Evolutionary conservation across 805 yeast species (phyloP), one percentile per base, ranked within the genome.

Genomic region (Candida coleopterorum): DNA sequence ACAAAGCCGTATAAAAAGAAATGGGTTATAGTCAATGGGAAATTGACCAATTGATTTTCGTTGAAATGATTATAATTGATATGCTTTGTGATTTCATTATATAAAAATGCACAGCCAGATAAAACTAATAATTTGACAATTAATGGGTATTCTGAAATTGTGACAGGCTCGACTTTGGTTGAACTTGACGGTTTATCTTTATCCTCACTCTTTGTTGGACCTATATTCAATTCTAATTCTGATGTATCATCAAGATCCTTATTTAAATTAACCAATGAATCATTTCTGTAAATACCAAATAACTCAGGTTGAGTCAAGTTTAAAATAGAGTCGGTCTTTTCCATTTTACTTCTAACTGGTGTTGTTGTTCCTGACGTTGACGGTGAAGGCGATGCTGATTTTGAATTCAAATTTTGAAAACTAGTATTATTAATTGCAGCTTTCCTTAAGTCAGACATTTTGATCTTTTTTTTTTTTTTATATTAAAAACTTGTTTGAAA

Each of bases 301-400:
- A 76, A 56, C 4, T 72, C 62, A 6, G 80, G 76, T 45, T 65
- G 69, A 22, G 78, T 74, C 43, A 75, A 56, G 42, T 68, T 72
- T 44, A 65, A 48, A 14, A 72, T 64, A 15, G 77, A 70, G 26
- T 62, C 67, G 2, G 63, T 56, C 29, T 58, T 60, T 35, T 53
- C 55, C 44, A 62, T 54, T 15, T 35, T 39, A 17, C 18, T 18
- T 3, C 10, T 17, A 3, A 25, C 6, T 14, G 58, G 54, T 2
- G 60, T 50, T 10, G 56, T 43, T 3, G 46, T 39, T 9, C 53
- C 52, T 3, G 59, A 48, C 8, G 23, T 9, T 12, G 26, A 10
- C 9, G 24, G 31, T 9, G 36, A 18, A 4, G 30, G 21, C 6
- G 28, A 25, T 15, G 28, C 4, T 12, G 28, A 14, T 15, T 5